Percentiles rank a stretch among this genome's conserved stretches.
Conservation (phyloP, 306 rosid species). For the Trifolium subterraneum region DNA sequence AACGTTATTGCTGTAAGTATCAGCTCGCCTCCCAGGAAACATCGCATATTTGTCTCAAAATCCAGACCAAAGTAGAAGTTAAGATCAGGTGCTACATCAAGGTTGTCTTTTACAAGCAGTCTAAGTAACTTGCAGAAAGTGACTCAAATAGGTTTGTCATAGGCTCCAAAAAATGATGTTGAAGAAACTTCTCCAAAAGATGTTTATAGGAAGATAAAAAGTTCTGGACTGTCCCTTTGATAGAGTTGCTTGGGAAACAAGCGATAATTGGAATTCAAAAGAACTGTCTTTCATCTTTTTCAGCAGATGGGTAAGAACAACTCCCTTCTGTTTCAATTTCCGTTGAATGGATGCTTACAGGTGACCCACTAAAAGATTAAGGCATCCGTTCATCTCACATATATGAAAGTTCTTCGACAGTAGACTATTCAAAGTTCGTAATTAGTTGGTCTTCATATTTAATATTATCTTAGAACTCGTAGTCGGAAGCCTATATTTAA, state of each 20-base stretch:
- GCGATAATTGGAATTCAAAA: slow-evolving; percentile 91
- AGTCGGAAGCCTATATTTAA: slow-evolving; percentile 4
- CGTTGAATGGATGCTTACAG: slow-evolving; percentile 95
- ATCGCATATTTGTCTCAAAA: slow-evolving; percentile 80
- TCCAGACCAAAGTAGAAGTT: slow-evolving; percentile 78
- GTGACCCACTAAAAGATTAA: background rate
- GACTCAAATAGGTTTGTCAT: slow-evolving; percentile 93
- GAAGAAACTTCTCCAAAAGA: slow-evolving; percentile 66
- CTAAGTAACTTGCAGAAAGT: slow-evolving; percentile 92
- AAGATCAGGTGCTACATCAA: slow-evolving; percentile 63
- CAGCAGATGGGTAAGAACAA: slow-evolving; percentile 91
- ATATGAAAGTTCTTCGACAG: too few relatives aligned
- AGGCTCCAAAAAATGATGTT: slow-evolving; percentile 82
- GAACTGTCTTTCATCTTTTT: slow-evolving; percentile 74
- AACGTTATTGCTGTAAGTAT: slow-evolving; percentile 83
- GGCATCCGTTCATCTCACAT: slow-evolving; percentile 38
- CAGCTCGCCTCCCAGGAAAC: slow-evolving; percentile 88
- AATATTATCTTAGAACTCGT: slow-evolving; percentile 3
- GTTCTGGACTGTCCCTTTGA: slow-evolving; percentile 93
- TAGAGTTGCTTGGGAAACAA: slow-evolving; percentile 93
- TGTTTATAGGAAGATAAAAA: slow-evolving; percentile 88
- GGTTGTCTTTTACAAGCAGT: slow-evolving; percentile 82
- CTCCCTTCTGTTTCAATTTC: slow-evolving; percentile 84
- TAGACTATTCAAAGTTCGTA: slow-evolving; percentile 63
- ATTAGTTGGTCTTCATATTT: slow-evolving; percentile 34